A percentile compares a stretch with the other conserved stretches of the same genome.
These are phyloP conservation scores for Akanthomyces muscarius DNA, from an alignment of 2,329 filamentous ascomycete genomes.

Conservation along the genomic window DNA sequence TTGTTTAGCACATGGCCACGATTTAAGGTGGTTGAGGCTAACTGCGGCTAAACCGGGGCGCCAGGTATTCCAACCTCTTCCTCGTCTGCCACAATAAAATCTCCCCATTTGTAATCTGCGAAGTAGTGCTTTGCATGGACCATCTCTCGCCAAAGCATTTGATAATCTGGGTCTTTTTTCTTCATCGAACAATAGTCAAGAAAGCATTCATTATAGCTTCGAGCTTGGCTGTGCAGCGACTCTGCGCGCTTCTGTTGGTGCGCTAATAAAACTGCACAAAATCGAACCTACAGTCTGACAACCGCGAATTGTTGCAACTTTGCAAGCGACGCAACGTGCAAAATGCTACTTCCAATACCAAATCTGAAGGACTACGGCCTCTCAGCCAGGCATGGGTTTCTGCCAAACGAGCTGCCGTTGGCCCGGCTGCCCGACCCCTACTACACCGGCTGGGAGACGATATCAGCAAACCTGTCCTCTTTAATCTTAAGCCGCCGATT, in stretches of 20 bases:
- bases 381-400: conserved; percentile 76
- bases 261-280: not conserved
- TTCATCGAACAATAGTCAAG: not conserved
- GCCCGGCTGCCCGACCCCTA: conserved; percentile 80
- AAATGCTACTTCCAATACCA: conserved; percentile 59
- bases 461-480: conserved; percentile 80
- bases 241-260: not conserved
- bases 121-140: not conserved
- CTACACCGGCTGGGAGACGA: conserved; percentile 91
- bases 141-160: not conserved
- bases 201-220: no score
- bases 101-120: not conserved
- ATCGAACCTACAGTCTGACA: not conserved
- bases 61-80: no score
- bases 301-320: not conserved
- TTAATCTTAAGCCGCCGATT: conserved; percentile 82
- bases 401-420: conserved; percentile 76
- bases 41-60: no score
- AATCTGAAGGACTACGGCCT: conserved; percentile 73
- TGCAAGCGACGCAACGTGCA: not conserved
- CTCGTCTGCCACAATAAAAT: no score
- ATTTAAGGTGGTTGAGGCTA: no score
- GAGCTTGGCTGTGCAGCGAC: not conserved
- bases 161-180: no score
- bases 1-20: no score